Evolutionary conservation across 2,329 filamentous ascomycete species (phyloP).

Genomic region (Lecanosticta acicola): DNA sequence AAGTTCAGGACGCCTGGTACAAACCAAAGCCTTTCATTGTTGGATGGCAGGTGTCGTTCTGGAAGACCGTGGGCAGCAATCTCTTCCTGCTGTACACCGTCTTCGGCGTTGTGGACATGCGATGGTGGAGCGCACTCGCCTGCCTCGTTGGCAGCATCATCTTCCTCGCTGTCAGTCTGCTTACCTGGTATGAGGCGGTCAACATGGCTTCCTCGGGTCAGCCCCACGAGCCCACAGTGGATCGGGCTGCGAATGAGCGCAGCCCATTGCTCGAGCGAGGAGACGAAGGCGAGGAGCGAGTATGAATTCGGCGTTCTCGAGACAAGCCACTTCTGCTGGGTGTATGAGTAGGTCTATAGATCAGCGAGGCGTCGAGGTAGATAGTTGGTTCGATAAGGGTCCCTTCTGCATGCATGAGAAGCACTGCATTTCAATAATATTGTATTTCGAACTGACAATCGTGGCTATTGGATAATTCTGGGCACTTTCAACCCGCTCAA

Average conservation of each 20-base stretch:
- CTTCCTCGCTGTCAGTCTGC: slow-evolving; percentile 25
- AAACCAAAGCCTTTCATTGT: slow-evolving; percentile 19
- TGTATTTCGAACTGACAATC: too few species aligned
- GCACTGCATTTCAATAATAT: too few species aligned
- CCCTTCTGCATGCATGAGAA: too few species aligned
- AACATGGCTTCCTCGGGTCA: not conserved
- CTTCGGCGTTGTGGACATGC: not conserved
- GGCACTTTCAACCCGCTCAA: too few species aligned
- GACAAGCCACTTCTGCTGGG: not conserved
- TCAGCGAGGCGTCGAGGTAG: not conserved
- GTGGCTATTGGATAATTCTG: too few species aligned
- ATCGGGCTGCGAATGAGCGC: not conserved
- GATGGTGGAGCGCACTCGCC: not conserved
- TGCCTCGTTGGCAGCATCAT: slow-evolving; percentile 27
- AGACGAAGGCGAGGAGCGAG: not conserved
- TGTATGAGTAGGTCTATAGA: not conserved
- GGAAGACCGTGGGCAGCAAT: slow-evolving; percentile 24
- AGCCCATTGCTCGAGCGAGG: not conserved
- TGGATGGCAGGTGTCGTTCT: slow-evolving; percentile 26
- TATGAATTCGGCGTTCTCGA: not conserved
- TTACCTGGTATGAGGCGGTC: slow-evolving; percentile 27
- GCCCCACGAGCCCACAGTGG: not conserved
- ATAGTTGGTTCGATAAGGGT: too few species aligned
- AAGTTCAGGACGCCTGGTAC: slow-evolving; percentile 27
- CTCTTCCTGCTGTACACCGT: slow-evolving; percentile 19